These are phyloP conservation scores for Picea sitchensis DNA, from an alignment of 75 land plant species.

Conservation along the genomic window DNA sequence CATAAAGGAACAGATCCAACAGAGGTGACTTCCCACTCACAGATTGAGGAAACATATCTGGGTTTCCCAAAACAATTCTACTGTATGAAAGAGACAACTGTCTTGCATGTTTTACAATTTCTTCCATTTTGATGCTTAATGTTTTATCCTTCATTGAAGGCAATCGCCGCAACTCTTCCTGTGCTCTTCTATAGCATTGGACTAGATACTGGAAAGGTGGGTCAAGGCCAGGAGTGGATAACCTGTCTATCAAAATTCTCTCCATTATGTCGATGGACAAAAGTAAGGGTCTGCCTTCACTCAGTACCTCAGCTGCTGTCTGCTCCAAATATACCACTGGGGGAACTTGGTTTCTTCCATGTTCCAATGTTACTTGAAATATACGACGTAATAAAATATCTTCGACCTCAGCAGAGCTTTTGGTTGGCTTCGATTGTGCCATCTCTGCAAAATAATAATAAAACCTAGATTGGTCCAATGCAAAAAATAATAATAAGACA, in stretches of 20 bases:
- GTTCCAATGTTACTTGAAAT: conserved; percentile 56
- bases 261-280: conserved; percentile 74
- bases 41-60: conserved; percentile 59
- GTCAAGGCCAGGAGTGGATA: conserved; percentile 41
- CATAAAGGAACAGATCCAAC: conserved; percentile 41
- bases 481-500: no score
- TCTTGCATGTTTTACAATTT: conserved; percentile 45
- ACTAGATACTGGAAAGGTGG: conserved; percentile 69
- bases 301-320: conserved; percentile 82
- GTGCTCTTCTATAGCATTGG: conserved; percentile 68
- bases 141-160: conserved; percentile 65
- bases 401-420: conserved; percentile 69
- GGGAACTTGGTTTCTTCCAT: conserved; percentile 16
- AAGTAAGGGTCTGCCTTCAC: conserved; percentile 59
- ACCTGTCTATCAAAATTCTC: conserved; percentile 68
- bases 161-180: conserved; percentile 68
- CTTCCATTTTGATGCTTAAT: conserved; percentile 43
- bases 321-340: conserved; percentile 66
- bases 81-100: conserved; percentile 68
- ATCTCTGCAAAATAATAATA: conserved; percentile 19
- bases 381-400: conserved; percentile 80
- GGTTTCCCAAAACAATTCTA: conserved; percentile 72
- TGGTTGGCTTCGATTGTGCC: conserved; percentile 50
- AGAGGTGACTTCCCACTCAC: conserved; percentile 9
- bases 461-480: not conserved